Evolutionary conservation across 495 filamentous ascomycete genomes (phyloP), one percentile per base, ranked within the genome.

Genomic region (Chlorociboria aeruginascens): DNA sequence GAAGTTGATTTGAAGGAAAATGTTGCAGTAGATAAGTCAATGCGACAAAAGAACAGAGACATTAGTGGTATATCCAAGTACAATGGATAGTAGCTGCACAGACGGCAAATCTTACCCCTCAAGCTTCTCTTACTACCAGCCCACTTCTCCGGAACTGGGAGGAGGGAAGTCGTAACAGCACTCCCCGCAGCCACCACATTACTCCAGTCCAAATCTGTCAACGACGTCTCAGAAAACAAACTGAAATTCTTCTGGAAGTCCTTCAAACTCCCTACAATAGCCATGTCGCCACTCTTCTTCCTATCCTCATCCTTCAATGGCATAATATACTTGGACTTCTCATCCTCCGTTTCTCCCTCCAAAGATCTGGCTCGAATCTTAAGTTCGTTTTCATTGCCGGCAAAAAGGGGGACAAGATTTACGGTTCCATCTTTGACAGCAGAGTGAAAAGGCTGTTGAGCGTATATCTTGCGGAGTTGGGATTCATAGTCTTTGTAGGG

Each of bases 111-210:
- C 20, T 25, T 25, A 25, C 20, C 20, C 20, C 85, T 78, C 51
- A 82, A 69, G 25, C 66, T 64, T 50, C 76, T 72, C 68, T 86
- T 87, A 13, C 79, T 81, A 16, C 67, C 61, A 33, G 64, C 73
- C 60, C 81, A 76, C 51, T 81, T 59, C 0, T 75, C 64, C 0
- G 85, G 85, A 29, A 89, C 80, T 1, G 83, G 82, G 1, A 89
- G 63, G 10, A 89, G 67, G 20, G 77, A 75, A 45, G 85, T 89
- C 30, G 82, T 76, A 10, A 89, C 85, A 1, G 85, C 76, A 32
- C 80, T 85, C 3, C 86, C 86, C 11, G 85, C 82, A 10, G 76
- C 86, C 12, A 89, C 74, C 25, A 89, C 40, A 58, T 90, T 88
- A 55, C 61, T 74, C 85, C 83, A 89, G 61, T 89, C 74, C 42